Evolutionary conservation across 345 rosid genomes (phyloP), one percentile per base, ranked within the genome.

Genomic region (Alliaria petiolata): DNA sequence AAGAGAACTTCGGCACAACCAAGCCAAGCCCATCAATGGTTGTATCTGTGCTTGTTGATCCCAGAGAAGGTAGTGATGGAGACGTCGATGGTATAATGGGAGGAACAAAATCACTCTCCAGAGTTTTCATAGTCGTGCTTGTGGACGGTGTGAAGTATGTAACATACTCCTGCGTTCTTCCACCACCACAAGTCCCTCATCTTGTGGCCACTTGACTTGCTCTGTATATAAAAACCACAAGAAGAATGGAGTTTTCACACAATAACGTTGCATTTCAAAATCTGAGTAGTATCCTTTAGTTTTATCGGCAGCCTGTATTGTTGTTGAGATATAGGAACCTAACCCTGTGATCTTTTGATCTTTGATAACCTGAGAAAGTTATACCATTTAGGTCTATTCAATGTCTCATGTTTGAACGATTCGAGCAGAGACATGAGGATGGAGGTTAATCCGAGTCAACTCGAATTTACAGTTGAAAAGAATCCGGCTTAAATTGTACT

Each of bases 101-200:
- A 22, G 72, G 57, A 40, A 89, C 84, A 4, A 85, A 89, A 76
- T 79, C 95, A 3, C 82, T 82, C 10, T 84, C 96, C 17, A 77
- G 83, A 50, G 84, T 93, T 33, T 89, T 85, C 61, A 87, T 93
- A 9, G 97, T 91, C 31, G 87, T 91, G 76, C 96, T 91, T 35
- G 10, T 89, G 39, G 98, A 93, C 66, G 80, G 85, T 45, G 85
- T 83, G 50, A 91, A 89, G 80, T 89, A 91, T 46, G 91, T 91
- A 67, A 93, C 97, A 1, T 93, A 93, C 78, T 93, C 98, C 0
- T 93, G 98, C 55, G 78, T 77, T 64, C 90, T 93, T 70, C 97
- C 98, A 0, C 81, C 76, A 5, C 67, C 84, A 13, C 26, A 88
- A 57, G 76, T 76, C 61, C 53, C 53, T 74, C 93, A 86, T 67